Evolutionary conservation across 2,329 filamentous ascomycete genomes (phyloP).

Genomic region (Aureobasidium sp.): DNA sequence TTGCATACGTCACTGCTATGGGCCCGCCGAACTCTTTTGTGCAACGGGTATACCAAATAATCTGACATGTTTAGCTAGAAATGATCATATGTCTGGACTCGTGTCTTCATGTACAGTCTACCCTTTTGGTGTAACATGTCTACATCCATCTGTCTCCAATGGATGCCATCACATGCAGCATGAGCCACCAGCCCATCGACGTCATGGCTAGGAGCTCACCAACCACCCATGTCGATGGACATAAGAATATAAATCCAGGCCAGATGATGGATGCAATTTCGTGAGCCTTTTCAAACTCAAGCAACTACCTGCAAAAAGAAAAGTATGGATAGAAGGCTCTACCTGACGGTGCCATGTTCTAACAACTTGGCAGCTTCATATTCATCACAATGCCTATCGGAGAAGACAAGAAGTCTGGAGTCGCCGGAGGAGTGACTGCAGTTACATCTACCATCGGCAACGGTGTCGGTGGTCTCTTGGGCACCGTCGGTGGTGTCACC

Average conservation of each 20-base stretch:
- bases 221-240: conserved; percentile 1
- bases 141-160: not conserved
- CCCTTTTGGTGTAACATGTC: not conserved
- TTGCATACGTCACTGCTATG: conserved; percentile 4
- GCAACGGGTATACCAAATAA: not conserved
- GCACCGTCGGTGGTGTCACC: conserved; percentile 48
- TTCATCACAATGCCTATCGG: not conserved
- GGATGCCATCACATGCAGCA: not conserved
- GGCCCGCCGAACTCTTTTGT: not conserved
- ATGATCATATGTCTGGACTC: no score
- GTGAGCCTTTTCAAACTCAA: not conserved
- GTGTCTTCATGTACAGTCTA: not conserved
- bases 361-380: not conserved
- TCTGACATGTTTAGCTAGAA: not conserved
- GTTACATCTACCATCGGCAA: conserved; percentile 52
- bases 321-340: not conserved
- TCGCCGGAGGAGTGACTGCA: conserved; percentile 47
- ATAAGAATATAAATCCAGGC: not conserved
- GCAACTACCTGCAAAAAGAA: not conserved
- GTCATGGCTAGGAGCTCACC: conserved; percentile 5
- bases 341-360: not conserved
- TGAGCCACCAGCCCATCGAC: conserved; percentile 4
- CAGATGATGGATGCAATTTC: not conserved
- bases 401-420: conserved; percentile 33
- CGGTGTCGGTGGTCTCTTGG: conserved; percentile 47